Evolutionary conservation across 768 basidiomycete species (phyloP).

Genomic region (Russula vinacea): DNA sequence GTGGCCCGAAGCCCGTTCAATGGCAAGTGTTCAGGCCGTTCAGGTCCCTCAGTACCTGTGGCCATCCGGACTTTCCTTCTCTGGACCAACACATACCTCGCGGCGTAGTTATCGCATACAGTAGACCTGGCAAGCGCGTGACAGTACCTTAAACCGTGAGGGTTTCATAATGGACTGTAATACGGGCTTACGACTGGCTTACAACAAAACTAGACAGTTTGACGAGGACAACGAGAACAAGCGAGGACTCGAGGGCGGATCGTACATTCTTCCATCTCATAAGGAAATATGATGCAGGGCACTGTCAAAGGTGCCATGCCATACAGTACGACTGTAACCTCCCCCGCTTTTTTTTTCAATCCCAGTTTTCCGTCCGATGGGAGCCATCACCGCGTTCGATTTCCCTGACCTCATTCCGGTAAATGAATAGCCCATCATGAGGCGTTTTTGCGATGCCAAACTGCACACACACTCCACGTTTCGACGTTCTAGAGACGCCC

Average conservation of each 20-base stretch:
- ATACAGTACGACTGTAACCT: neutral
- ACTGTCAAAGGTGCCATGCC: no score
- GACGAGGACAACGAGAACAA: neutral
- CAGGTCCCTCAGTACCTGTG: no score
- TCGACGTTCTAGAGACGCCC: neutral
- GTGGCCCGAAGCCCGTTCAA: neutral
- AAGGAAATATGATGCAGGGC: neutral
- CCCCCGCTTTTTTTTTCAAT: conserved; percentile 1
- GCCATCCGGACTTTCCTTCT: neutral
- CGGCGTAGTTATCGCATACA: neutral
- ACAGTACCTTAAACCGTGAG: neutral
- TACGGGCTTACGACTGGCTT: neutral
- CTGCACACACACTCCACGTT: neutral
- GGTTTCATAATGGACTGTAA: no score
- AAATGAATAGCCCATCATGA: neutral
- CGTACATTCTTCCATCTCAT: neutral
- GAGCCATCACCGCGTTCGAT: neutral
- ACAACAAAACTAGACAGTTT: neutral
- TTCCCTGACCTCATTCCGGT: neutral
- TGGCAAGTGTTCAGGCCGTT: neutral
- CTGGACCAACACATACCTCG: neutral
- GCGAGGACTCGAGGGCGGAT: neutral
- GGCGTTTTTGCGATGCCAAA: neutral
- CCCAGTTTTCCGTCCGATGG: conserved; percentile 4
- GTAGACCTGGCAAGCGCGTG: neutral